phyloP scores from a whole-genome alignment of 2,329 filamentous ascomycete genomes.

The Fusarium neocosmosporiellum region DNA sequence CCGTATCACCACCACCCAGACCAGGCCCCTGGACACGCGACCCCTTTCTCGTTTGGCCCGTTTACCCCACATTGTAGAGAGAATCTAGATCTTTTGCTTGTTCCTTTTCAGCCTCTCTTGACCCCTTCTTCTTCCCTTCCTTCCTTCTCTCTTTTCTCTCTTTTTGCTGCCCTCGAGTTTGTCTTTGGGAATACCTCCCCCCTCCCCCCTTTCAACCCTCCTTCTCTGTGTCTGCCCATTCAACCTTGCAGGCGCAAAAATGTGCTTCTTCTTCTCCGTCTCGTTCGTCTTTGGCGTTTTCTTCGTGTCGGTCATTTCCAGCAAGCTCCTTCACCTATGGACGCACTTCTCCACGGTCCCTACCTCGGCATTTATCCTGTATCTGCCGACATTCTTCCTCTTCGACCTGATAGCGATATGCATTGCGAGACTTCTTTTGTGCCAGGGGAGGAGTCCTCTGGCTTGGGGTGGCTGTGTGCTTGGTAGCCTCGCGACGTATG shows the following conservation, averaged over 20 bases:
- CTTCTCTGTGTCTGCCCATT: slow-evolving; percentile 14
- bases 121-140: slow-evolving; percentile 10
- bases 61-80: slow-evolving; percentile 34
- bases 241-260: slow-evolving; percentile 29
- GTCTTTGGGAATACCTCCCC: background rate
- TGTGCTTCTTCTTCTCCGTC: slow-evolving; percentile 37
- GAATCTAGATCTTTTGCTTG: slow-evolving; percentile 17
- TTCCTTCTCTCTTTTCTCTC: slow-evolving; percentile 5
- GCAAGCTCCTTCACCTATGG: slow-evolving; percentile 45
- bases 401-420: slow-evolving; percentile 43
- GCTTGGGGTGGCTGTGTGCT: slow-evolving; percentile 35
- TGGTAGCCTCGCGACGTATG: slow-evolving; percentile 42
- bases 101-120: background rate
- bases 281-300: slow-evolving; percentile 47
- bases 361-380: slow-evolving; percentile 44
- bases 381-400: slow-evolving; percentile 47
- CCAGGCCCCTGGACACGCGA: slow-evolving; percentile 35
- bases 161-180: background rate
- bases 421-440: slow-evolving; percentile 40
- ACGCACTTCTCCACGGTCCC: slow-evolving; percentile 44
- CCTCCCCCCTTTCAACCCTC: slow-evolving; percentile 6
- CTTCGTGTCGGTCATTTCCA: slow-evolving; percentile 42
- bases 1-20: background rate
- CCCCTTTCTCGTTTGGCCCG: slow-evolving; percentile 39
- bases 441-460: slow-evolving; percentile 33